phyloP scores from a whole-genome alignment of 768 basidiomycete species.

The Gloeopeniophorella convolvens region DNA sequence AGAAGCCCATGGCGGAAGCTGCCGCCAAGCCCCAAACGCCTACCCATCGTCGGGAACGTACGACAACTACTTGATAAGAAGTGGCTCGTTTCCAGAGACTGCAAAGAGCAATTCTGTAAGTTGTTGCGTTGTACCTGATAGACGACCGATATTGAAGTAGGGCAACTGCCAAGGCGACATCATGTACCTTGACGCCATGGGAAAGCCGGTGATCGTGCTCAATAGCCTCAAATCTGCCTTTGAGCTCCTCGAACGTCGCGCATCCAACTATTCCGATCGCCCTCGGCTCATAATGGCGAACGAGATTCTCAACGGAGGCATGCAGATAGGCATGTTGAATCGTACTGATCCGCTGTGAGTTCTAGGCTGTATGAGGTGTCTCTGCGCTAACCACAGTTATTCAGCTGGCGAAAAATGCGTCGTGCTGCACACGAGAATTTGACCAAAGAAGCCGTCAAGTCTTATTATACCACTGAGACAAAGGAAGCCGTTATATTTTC shows the following conservation, averaged over 20 bases:
- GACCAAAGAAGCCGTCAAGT: conserved; percentile 18
- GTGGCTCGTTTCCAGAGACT: conserved; percentile 6
- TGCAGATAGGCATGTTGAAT: neutral
- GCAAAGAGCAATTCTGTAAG: neutral
- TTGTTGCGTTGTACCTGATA: no score
- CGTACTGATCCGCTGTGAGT: neutral
- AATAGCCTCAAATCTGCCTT: conserved; percentile 21
- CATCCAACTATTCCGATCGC: conserved; percentile 27
- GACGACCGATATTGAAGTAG: neutral
- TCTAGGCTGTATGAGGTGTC: neutral
- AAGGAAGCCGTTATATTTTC: conserved; percentile 27
- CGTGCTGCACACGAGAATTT: conserved; percentile 30
- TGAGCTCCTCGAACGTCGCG: conserved; percentile 27
- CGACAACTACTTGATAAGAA: neutral
- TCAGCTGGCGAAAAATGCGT: conserved; percentile 30
- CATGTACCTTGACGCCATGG: conserved; percentile 20
- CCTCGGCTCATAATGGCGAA: conserved; percentile 7
- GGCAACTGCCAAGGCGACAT: conserved; percentile 12
- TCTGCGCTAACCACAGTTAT: no score
- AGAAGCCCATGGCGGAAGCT: conserved; percentile 9
- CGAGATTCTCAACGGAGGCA: conserved; percentile 9
- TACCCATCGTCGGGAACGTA: conserved; percentile 4
- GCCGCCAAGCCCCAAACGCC: conserved; percentile 1
- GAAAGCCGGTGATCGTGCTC: conserved; percentile 22
- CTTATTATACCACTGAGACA: conserved; percentile 24